A percentile compares a stretch with the other conserved stretches of the same genome.
phyloP scores from a whole-genome alignment of 768 basidiomycete species.

The Megacollybia marginata region DNA sequence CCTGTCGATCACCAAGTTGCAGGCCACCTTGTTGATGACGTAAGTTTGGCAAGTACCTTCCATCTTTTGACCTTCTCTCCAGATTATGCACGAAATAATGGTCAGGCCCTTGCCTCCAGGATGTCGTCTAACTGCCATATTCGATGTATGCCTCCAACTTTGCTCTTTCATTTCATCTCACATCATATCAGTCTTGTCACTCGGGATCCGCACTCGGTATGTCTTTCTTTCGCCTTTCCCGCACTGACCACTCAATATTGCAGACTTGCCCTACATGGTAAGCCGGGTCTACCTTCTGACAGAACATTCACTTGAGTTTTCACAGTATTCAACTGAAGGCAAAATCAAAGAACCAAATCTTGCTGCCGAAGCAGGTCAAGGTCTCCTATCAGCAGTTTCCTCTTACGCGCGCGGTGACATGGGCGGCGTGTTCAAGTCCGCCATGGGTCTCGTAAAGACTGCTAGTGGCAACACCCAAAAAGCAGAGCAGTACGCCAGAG shows the following conservation, averaged over 20 bases:
- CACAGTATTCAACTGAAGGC: conserved; percentile 88
- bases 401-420: conserved; percentile 79
- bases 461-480: conserved; percentile 61
- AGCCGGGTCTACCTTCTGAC: conserved; percentile 8
- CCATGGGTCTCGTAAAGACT: conserved; percentile 67
- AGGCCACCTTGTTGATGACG: conserved; percentile 87
- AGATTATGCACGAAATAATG: conserved; percentile 76
- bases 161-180: conserved; percentile 1
- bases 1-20: conserved; percentile 58
- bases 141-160: conserved; percentile 39
- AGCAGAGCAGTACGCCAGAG: conserved; percentile 52
- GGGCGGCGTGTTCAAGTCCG: conserved; percentile 66
- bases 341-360: conserved; percentile 93
- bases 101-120: conserved; percentile 75
- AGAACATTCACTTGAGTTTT: neutral
- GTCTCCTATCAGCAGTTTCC: conserved; percentile 68
- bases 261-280: conserved; percentile 67
- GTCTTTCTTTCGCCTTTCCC: conserved; percentile 9
- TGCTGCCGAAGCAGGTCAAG: conserved; percentile 80
- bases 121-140: conserved; percentile 82
- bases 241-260: neutral
- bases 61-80: conserved; percentile 1
- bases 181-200: conserved; percentile 60
- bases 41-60: conserved; percentile 26
- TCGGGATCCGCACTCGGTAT: conserved; percentile 82